phyloP scores from a whole-genome alignment of 371 early-diverging fungal species.

The Rhizopus arrhizus region DNA sequence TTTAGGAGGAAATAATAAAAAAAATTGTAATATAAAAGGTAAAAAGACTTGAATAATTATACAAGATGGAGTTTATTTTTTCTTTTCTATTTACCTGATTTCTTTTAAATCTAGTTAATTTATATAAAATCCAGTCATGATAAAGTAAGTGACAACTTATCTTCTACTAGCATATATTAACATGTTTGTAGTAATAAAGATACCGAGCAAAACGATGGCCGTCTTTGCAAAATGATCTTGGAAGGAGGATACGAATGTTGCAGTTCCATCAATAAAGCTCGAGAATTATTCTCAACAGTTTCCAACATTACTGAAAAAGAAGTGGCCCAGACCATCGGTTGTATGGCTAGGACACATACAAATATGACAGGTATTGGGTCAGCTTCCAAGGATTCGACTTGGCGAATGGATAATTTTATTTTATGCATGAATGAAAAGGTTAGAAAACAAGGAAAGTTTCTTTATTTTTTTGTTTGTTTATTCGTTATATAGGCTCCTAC shows the following conservation, averaged over 20 bases:
- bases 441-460: conserved; percentile 15
- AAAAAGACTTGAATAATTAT: conserved; percentile 3
- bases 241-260: conserved; percentile 66
- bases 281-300: conserved; percentile 42
- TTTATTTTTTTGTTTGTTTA: neutral
- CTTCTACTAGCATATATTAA: neutral
- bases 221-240: conserved; percentile 54
- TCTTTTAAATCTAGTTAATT: conserved; percentile 14
- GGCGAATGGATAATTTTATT: conserved; percentile 74
- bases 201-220: conserved; percentile 33
- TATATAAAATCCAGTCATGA: conserved; percentile 1
- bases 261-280: conserved; percentile 46
- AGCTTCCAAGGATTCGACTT: conserved; percentile 40
- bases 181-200: conserved; percentile 19
- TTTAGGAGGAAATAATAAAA: conserved; percentile 4
- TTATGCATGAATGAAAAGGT: conserved; percentile 59
- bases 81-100: neutral
- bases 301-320: conserved; percentile 54
- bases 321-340: conserved; percentile 71
- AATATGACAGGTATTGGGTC: conserved; percentile 55
- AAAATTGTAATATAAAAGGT: conserved; percentile 7
- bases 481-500: conserved; percentile 44
- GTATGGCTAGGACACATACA: conserved; percentile 70
- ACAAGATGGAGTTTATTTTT: neutral
- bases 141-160: conserved; percentile 2